Conservation (phyloP, 345 rosid genomes). For the Eucalyptus guilfoylei region DNA sequence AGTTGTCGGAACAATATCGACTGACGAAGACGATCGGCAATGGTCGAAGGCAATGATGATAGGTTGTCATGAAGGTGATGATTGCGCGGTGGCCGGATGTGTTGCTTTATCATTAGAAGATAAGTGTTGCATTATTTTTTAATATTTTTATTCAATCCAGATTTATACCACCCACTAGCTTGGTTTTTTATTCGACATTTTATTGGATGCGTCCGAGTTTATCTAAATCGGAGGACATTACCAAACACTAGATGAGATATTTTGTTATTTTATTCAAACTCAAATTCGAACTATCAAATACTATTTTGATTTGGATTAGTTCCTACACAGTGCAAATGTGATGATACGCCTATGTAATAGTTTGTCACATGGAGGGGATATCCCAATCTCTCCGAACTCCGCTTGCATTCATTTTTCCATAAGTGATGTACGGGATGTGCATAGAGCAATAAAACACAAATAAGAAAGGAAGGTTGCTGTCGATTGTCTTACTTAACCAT, state of each 20-base stretch:
- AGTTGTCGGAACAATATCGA: no score
- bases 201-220: not conserved
- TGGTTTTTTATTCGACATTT: accelerated
- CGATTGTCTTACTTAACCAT: not conserved
- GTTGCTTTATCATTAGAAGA: no score
- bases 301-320: not conserved
- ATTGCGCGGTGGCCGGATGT: no score
- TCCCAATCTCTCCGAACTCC: not conserved
- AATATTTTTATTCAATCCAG: no score
- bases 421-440: not conserved
- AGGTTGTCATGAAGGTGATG: no score
- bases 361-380: not conserved
- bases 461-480: not conserved
- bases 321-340: not conserved
- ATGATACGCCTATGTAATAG: no score
- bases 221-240: accelerated
- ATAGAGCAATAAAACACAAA: not conserved
- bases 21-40: no score
- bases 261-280: not conserved
- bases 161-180: not conserved
- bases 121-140: no score
- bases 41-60: no score
- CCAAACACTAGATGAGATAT: accelerated
- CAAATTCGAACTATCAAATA: not conserved
- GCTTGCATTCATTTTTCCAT: not conserved